Evolutionary conservation across 805 yeast species (phyloP).

Genomic region (Helenozyma rhizophorensis): DNA sequence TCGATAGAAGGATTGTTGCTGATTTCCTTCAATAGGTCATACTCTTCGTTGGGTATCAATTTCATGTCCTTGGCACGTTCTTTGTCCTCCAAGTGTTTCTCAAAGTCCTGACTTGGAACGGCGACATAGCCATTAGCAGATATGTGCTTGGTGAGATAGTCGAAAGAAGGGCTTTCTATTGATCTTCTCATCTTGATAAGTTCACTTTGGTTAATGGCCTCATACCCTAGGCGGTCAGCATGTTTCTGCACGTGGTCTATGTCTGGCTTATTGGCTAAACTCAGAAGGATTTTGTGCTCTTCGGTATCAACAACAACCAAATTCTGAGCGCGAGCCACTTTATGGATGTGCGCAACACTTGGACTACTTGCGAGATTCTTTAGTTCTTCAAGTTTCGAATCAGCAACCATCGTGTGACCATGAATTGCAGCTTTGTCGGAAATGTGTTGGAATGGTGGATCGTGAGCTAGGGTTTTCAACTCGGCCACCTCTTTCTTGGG

Average conservation of each 20-base stretch:
- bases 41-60: slow-evolving; percentile 17
- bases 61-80: slow-evolving; percentile 24
- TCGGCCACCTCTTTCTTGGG: neutral
- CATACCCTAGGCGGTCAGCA: slow-evolving; percentile 18
- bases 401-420: slow-evolving; percentile 5
- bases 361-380: slow-evolving; percentile 9
- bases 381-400: slow-evolving; percentile 6
- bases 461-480: slow-evolving; percentile 2
- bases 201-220: slow-evolving; percentile 16
- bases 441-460: slow-evolving; percentile 8
- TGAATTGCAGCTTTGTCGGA: slow-evolving; percentile 6
- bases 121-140: slow-evolving; percentile 15
- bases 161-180: slow-evolving; percentile 18
- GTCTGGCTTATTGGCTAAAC: slow-evolving; percentile 19
- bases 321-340: slow-evolving; percentile 6
- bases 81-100: slow-evolving; percentile 23
- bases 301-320: slow-evolving; percentile 1
- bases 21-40: slow-evolving; percentile 9
- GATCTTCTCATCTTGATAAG: slow-evolving; percentile 7
- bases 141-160: slow-evolving; percentile 13
- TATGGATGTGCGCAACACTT: slow-evolving; percentile 4
- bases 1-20: slow-evolving; percentile 9
- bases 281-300: slow-evolving; percentile 5
- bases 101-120: slow-evolving; percentile 15
- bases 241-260: slow-evolving; percentile 19